Evolutionary conservation across 768 basidiomycete species (phyloP).

Genomic region (Mycena capillaripes): DNA sequence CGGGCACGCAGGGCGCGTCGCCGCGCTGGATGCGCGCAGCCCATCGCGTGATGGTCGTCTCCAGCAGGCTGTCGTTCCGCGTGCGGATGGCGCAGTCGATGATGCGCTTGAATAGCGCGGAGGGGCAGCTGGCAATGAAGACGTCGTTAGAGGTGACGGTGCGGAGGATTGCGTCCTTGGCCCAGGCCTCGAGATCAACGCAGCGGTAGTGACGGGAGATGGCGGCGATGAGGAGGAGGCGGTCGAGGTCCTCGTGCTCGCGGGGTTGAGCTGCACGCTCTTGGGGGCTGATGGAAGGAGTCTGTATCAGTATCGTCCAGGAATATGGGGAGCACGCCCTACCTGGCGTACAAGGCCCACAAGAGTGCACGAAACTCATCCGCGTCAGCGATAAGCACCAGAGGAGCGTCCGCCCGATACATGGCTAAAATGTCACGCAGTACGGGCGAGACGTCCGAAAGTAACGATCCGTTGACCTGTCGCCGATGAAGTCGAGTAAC

Average conservation of each 20-base stretch:
- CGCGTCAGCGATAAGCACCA: constrained; percentile 8
- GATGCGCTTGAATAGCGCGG: constrained; percentile 48
- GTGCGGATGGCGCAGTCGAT: constrained; percentile 45
- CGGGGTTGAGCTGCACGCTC: constrained; percentile 59
- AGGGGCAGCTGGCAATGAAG: constrained; percentile 51
- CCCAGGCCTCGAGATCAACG: constrained; percentile 61
- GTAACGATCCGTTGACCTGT: constrained; percentile 29
- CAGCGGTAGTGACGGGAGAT: constrained; percentile 67
- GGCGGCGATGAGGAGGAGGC: constrained; percentile 59
- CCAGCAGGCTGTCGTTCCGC: constrained; percentile 41
- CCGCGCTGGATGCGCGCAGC: constrained; percentile 44
- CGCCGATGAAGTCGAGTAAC: background rate
- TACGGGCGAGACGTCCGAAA: constrained; percentile 33
- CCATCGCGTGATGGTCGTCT: constrained; percentile 47
- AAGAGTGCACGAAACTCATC: constrained; percentile 46
- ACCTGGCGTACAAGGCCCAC: constrained; percentile 68
- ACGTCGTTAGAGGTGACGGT: constrained; percentile 42
- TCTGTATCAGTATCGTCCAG: too few relatives aligned
- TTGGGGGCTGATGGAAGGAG: constrained; percentile 53
- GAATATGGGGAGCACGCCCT: constrained; percentile 30
- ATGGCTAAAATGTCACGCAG: constrained; percentile 19
- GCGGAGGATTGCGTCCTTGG: constrained; percentile 50
- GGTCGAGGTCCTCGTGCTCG: constrained; percentile 55
- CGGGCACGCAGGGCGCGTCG: constrained; percentile 52
- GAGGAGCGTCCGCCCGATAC: background rate